Evolutionary conservation across 495 filamentous ascomycete genomes (phyloP).

Genomic region (Penicillium daleae): DNA sequence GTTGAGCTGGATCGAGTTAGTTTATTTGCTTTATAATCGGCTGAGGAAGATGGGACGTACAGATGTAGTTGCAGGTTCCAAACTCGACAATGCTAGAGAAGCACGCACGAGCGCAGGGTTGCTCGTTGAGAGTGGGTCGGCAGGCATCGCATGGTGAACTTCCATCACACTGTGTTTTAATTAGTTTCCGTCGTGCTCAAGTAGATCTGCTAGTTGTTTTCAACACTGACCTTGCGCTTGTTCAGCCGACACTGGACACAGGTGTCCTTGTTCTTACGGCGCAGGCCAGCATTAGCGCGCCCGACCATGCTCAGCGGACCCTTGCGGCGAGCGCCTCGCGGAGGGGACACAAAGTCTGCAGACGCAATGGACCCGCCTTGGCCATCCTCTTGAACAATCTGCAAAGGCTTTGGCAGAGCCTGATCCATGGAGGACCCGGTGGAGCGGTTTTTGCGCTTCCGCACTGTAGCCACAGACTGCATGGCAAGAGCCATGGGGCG

Average conservation of each 20-base stretch:
- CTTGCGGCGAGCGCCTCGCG: conserved; percentile 52
- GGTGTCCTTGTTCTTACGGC: conserved; percentile 54
- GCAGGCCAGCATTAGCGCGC: conserved; percentile 49
- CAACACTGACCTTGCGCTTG: conserved; percentile 48
- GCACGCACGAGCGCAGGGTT: conserved; percentile 52
- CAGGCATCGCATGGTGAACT: conserved; percentile 54
- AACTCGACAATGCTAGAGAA: conserved; percentile 56
- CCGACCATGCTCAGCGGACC: conserved; percentile 50
- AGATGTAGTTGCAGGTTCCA: conserved; percentile 56
- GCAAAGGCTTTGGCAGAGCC: conserved; percentile 40
- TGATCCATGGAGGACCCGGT: conserved; percentile 37
- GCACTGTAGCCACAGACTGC: conserved; percentile 41
- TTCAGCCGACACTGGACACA: conserved; percentile 54
- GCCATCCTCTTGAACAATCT: conserved; percentile 54
- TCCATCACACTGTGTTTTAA: conserved; percentile 48
- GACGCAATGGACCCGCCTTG: conserved; percentile 52
- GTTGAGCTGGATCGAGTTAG: conserved; percentile 47
- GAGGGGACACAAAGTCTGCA: conserved; percentile 53
- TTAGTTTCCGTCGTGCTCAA: conserved; percentile 12
- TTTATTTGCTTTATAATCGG: not conserved
- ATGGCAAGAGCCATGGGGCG: conserved; percentile 40
- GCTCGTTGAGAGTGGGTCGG: conserved; percentile 50
- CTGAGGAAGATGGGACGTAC: conserved; percentile 27
- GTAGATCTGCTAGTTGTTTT: not conserved
- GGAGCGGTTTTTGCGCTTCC: conserved; percentile 49